Conservation (phyloP, 139 green algal species). For the Chlorella sorokiniana region DNA sequence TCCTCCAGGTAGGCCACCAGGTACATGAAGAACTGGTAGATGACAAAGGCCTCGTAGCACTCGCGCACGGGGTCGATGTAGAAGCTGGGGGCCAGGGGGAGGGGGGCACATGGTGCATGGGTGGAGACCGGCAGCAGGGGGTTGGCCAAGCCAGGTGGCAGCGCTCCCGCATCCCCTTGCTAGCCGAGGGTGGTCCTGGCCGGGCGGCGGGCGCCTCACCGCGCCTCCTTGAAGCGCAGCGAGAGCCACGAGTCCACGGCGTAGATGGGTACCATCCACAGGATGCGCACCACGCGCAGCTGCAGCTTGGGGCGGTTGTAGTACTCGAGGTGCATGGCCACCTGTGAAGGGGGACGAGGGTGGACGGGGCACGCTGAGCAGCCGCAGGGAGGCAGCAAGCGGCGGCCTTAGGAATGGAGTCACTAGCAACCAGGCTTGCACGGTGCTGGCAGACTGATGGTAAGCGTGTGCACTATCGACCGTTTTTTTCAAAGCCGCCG, state of each 20-base stretch:
- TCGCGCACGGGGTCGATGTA: constrained; percentile 89
- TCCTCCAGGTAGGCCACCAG: constrained; percentile 87
- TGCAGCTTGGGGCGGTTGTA: constrained; percentile 89
- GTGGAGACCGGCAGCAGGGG: not conserved
- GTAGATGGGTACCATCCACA: constrained; percentile 95
- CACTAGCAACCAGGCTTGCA: too few relatives aligned
- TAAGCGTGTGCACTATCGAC: not conserved
- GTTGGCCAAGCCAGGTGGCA: not conserved
- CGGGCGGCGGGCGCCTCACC: constrained; percentile 5
- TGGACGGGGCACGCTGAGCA: not conserved
- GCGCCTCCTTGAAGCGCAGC: constrained; percentile 74
- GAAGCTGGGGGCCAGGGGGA: constrained; percentile 21
- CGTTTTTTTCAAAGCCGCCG: too few relatives aligned
- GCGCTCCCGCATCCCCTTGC: too few relatives aligned
- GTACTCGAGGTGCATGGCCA: constrained; percentile 94
- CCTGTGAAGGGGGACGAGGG: constrained; percentile 38
- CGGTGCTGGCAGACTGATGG: too few relatives aligned
- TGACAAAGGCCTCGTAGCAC: constrained; percentile 94
- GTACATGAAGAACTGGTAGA: constrained; percentile 94
- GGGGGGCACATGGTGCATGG: not conserved
- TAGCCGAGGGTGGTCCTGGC: too few relatives aligned
- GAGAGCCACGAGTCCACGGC: constrained; percentile 84
- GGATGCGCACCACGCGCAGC: constrained; percentile 89
- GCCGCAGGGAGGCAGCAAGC: not conserved
- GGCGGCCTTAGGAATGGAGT: too few relatives aligned